Percentiles rank a stretch among this genome's conserved stretches.
phyloP scores from a whole-genome alignment of 805 yeast genomes.

The Cyberlindnera nakhonratchasimensis region DNA sequence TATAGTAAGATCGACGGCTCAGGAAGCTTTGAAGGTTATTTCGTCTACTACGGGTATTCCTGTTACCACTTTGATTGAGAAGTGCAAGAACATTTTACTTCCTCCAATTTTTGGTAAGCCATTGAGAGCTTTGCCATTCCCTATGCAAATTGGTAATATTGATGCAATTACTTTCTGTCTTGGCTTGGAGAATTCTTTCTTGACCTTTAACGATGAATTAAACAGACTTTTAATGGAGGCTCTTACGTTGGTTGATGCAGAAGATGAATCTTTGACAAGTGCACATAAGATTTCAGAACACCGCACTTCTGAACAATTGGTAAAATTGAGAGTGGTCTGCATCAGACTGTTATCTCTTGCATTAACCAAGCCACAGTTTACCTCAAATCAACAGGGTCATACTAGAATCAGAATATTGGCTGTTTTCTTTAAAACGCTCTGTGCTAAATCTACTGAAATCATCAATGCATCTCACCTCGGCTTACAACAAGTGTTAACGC shows the following conservation, averaged over 20 bases:
- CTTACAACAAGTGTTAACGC: slow-evolving; percentile 74
- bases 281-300: slow-evolving; percentile 83
- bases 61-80: slow-evolving; percentile 70
- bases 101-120: slow-evolving; percentile 98
- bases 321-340: slow-evolving; percentile 86
- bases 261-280: slow-evolving; percentile 90
- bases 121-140: slow-evolving; percentile 91
- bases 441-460: slow-evolving; percentile 79
- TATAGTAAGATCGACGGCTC: slow-evolving; percentile 78
- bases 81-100: slow-evolving; percentile 75
- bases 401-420: slow-evolving; percentile 84
- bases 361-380: slow-evolving; percentile 77
- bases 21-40: slow-evolving; percentile 60
- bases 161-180: slow-evolving; percentile 95
- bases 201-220: slow-evolving; percentile 85
- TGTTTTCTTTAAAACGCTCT: slow-evolving; percentile 89
- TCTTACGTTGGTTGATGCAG: slow-evolving; percentile 92
- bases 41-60: slow-evolving; percentile 70
- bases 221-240: slow-evolving; percentile 86
- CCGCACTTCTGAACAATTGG: slow-evolving; percentile 82
- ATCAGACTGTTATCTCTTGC: slow-evolving; percentile 80
- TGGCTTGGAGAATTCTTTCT: slow-evolving; percentile 72
- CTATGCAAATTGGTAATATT: slow-evolving; percentile 97
- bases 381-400: slow-evolving; percentile 68
- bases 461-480: slow-evolving; percentile 94